Evolutionary conservation across 257 asterid genomes (phyloP).

Genomic region (Mitragyna speciosa): DNA sequence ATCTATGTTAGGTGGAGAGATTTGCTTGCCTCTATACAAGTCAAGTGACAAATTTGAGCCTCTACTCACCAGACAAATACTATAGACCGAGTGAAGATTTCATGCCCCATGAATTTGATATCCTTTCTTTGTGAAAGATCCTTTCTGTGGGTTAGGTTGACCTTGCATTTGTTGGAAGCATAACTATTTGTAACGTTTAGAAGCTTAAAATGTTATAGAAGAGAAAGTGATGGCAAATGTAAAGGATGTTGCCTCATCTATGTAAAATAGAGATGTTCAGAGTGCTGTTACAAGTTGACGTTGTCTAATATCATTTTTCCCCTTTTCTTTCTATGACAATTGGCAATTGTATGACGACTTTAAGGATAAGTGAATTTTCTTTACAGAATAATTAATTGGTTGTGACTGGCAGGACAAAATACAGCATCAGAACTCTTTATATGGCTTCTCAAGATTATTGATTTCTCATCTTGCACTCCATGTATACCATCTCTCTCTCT

Average conservation of each 20-base stretch:
- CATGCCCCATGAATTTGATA: conserved; percentile 92
- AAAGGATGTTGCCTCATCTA: neutral
- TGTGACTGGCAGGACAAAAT: too few relatives aligned
- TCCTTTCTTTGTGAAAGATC: conserved; percentile 43
- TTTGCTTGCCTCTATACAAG: conserved; percentile 94
- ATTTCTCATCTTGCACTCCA: neutral
- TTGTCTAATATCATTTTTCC: neutral
- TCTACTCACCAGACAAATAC: conserved; percentile 88
- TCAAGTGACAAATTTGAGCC: conserved; percentile 80
- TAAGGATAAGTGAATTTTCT: neutral
- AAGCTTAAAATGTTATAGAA: neutral
- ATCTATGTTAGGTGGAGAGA: conserved; percentile 72
- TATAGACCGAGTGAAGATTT: conserved; percentile 91
- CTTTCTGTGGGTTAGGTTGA: neutral
- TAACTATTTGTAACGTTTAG: neutral
- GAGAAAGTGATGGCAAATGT: neutral
- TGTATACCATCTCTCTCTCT: neutral
- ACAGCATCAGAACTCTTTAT: neutral
- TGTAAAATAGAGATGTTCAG: neutral
- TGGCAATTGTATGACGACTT: neutral
- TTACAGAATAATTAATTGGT: too few relatives aligned
- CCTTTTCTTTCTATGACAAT: neutral
- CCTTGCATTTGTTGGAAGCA: conserved; percentile 1
- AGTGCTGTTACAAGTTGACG: neutral
- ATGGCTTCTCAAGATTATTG: neutral